phyloP scores from a whole-genome alignment of 768 basidiomycete species.

The Mycena leptocephala region DNA sequence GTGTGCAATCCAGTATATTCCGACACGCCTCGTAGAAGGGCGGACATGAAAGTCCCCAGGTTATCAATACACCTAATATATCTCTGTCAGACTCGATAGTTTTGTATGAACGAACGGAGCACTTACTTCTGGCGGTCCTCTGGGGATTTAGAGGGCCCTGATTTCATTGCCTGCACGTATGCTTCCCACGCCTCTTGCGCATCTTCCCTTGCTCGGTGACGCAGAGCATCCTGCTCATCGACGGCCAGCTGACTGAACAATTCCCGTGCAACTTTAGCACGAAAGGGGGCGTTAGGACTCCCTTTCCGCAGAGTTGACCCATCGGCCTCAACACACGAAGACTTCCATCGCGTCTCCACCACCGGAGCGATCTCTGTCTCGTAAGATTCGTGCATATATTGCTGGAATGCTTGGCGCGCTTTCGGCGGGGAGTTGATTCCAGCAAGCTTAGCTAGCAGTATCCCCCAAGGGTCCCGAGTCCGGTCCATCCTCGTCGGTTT shows the following conservation, averaged over 20 bases:
- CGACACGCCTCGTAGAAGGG: neutral
- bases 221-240: neutral
- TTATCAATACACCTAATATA: constrained; percentile 1
- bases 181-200: neutral
- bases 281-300: neutral
- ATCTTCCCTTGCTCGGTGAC: neutral
- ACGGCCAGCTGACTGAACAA: neutral
- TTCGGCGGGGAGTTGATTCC: neutral
- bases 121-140: neutral
- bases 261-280: neutral
- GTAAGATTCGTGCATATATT: constrained; percentile 10
- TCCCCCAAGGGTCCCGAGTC: neutral
- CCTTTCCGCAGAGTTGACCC: neutral
- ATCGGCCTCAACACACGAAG: neutral
- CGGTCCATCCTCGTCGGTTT: too few species aligned
- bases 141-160: neutral
- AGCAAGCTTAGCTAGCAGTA: neutral
- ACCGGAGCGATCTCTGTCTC: neutral
- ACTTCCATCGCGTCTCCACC: neutral
- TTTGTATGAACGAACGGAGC: neutral
- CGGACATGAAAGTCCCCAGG: neutral
- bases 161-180: too few species aligned
- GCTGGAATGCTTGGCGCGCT: constrained; percentile 4
- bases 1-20: neutral
- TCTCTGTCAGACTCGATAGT: neutral